These are phyloP conservation scores for Orobanche coerulescens DNA, from an alignment of 257 asterid genomes.

Conservation along the genomic window DNA sequence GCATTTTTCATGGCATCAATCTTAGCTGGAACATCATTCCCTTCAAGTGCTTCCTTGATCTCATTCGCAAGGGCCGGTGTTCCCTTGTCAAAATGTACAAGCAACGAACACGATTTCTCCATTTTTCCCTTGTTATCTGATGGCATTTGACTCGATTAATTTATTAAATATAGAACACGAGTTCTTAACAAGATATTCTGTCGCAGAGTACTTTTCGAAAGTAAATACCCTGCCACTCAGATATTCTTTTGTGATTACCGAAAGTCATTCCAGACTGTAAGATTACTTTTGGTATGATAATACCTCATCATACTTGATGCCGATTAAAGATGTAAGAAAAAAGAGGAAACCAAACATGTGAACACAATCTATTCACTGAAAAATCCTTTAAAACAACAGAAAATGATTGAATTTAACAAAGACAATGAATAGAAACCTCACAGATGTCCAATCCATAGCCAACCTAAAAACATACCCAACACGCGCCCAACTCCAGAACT, in stretches of 20 bases:
- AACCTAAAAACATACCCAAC: not conserved
- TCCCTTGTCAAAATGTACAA: constrained; percentile 85
- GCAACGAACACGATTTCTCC: constrained; percentile 86
- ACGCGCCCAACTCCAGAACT: not conserved
- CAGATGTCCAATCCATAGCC: constrained; percentile 9
- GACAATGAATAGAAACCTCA: constrained; percentile 2
- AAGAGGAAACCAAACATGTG: not conserved
- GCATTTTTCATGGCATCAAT: constrained; percentile 85
- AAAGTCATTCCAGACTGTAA: too few species aligned
- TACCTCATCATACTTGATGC: not conserved
- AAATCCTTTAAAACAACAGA: not conserved
- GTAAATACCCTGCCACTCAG: constrained; percentile 1
- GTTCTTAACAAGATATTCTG: not conserved
- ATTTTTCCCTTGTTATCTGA: constrained; percentile 33
- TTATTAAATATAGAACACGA: constrained; percentile 1
- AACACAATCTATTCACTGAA: constrained; percentile 11
- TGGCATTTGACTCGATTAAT: not conserved
- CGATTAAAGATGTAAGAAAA: not conserved
- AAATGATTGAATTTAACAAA: not conserved
- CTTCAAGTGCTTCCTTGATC: constrained; percentile 94
- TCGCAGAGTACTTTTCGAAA: not conserved
- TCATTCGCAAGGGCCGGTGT: constrained; percentile 81
- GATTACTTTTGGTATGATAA: not conserved
- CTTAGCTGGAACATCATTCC: constrained; percentile 66
- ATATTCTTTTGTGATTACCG: too few species aligned